phyloP scores from a whole-genome alignment of 2,329 filamentous ascomycete species.

The Exophiala calicioides region DNA sequence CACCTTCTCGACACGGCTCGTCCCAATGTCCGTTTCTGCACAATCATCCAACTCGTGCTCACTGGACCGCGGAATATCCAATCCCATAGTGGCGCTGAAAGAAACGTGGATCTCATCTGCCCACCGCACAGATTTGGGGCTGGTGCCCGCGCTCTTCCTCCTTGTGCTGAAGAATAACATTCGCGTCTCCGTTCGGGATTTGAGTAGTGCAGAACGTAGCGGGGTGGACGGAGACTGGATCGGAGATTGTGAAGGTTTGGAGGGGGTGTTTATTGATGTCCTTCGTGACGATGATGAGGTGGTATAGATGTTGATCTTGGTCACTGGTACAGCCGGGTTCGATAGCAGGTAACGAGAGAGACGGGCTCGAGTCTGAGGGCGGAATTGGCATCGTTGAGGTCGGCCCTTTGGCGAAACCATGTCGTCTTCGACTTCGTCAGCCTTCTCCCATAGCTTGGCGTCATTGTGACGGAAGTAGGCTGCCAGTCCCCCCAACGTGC shows the following conservation, averaged over 20 bases:
- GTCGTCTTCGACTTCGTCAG: conserved; percentile 3
- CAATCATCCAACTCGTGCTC: too few species aligned
- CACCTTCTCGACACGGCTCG: too few species aligned
- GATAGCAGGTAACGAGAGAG: conserved; percentile 8
- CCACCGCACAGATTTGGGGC: background rate
- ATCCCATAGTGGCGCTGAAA: background rate
- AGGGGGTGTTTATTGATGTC: background rate
- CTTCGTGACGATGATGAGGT: conserved; percentile 3
- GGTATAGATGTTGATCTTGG: conserved; percentile 20
- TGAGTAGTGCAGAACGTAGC: background rate
- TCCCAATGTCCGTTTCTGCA: background rate
- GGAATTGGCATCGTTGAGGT: background rate
- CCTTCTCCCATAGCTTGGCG: conserved; percentile 8
- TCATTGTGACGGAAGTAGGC: conserved; percentile 16
- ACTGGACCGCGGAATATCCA: too few species aligned
- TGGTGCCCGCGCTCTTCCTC: background rate
- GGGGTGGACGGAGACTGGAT: background rate
- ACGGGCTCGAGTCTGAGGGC: conserved; percentile 4
- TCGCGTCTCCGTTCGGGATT: background rate
- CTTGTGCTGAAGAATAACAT: background rate
- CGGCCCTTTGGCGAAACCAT: conserved; percentile 1
- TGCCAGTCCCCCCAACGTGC: conserved; percentile 10
- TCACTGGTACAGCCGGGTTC: conserved; percentile 5
- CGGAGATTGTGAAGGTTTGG: background rate
- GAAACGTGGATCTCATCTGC: background rate